Evolutionary conservation across 495 filamentous ascomycete genomes (phyloP), one percentile per base, ranked within the genome.

Genomic region (Parathielavia hyrcaniae): DNA sequence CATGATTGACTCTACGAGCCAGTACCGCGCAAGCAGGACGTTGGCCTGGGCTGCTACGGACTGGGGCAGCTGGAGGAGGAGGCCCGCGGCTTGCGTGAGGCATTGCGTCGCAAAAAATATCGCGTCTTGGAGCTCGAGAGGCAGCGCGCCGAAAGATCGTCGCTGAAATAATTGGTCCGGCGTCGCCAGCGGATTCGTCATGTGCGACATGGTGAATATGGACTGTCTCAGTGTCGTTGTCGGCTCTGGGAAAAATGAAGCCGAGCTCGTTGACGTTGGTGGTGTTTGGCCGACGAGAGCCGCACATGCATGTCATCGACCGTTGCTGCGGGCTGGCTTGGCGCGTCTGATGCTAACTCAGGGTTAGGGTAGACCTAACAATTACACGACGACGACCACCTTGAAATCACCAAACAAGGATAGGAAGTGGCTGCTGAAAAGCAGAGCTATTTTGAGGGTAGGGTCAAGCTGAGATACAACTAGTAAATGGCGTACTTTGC

Each of bases 151-250:
- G 55, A 82, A 79, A 50, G 73, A 71, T 14, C 64, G 71, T 19
- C 75, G 70, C 22, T 66, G 69, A 60, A 76, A 80, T 12, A 98
- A 80, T 67, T 97, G 93, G 19, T 85, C 80, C 7, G 84, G 74
- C 16, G 90, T 91, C n/a, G 88, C 89, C 26, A 97, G 82, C 9
- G 91, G 84, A 68, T 97, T 97, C 7, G 85, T 84, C 57, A 97
- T 79, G 61, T 79, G 77, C 22, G 74, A 60, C 79, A 82, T 81
- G 32, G 50, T 65, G 45, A 16, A 34, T 0, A 30, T 12, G 32
- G 5, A 34, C 32, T 39, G 53, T 40, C 12, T 8, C 19, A 10
- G 1, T 32, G 34, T 35, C 40, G 53, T 14, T 49, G 26, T 44
- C 23, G 14, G 22, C 1, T 46, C 3, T 5, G 19, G 44, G 41